Percentiles rank a stretch among this genome's conserved stretches.
These are phyloP conservation scores for Tephrocybe sp. DNA, from an alignment of 768 basidiomycete species.

Conservation along the genomic window DNA sequence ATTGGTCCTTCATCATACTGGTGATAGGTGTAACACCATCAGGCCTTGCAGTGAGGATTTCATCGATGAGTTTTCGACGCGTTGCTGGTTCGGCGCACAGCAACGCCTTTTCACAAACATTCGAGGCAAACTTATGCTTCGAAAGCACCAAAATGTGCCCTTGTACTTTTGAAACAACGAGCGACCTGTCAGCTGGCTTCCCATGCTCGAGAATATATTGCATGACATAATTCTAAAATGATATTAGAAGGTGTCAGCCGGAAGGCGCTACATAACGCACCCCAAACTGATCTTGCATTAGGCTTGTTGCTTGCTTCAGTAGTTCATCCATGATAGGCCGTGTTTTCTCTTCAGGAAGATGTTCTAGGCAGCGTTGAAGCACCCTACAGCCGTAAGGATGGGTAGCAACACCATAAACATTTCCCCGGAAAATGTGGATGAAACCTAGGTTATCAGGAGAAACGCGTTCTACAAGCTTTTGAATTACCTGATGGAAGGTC, in stretches of 20 bases:
- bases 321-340: constrained; percentile 81
- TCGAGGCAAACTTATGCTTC: constrained; percentile 91
- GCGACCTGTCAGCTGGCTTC: constrained; percentile 58
- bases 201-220: constrained; percentile 91
- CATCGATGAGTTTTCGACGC: constrained; percentile 71
- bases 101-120: constrained; percentile 92
- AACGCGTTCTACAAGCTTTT: constrained; percentile 84
- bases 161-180: constrained; percentile 64
- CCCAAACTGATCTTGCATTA: constrained; percentile 93
- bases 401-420: constrained; percentile 76
- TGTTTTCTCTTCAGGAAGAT: constrained; percentile 66
- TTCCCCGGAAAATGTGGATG: constrained; percentile 70
- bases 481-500: constrained; percentile 57
- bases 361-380: constrained; percentile 88
- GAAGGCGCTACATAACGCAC: constrained; percentile 39
- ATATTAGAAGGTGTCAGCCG: constrained; percentile 14
- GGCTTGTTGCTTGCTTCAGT: constrained; percentile 59
- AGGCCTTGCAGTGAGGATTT: constrained; percentile 64
- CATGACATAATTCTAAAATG: constrained; percentile 83
- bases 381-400: constrained; percentile 96
- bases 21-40: constrained; percentile 71
- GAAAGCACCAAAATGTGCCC: constrained; percentile 81
- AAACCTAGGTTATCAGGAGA: constrained; percentile 74
- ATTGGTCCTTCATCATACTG: constrained; percentile 85
- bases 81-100: constrained; percentile 60